A percentile compares a stretch with the other conserved stretches of the same genome.
These are phyloP conservation scores for Leishmania braziliensis DNA, from an alignment of 208 protist genomes.

Conservation along the genomic window DNA sequence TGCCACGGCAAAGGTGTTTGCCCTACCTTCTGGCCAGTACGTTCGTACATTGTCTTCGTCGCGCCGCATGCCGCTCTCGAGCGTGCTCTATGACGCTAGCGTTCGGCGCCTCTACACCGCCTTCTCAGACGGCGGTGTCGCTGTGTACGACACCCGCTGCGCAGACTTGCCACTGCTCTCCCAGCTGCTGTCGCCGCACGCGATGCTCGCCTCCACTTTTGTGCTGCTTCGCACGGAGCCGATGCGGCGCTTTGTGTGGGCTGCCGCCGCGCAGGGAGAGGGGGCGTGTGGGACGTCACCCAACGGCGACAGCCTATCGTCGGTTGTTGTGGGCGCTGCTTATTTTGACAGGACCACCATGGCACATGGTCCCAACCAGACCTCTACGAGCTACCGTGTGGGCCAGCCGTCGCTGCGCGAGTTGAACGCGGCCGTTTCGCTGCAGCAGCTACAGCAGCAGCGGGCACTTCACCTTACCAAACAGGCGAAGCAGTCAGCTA, in stretches of 20 bases:
- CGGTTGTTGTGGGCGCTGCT: slow-evolving; percentile 17
- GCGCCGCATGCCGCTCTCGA: slow-evolving; percentile 48
- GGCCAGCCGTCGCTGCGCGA: slow-evolving; percentile 52
- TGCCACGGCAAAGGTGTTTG: slow-evolving; percentile 65
- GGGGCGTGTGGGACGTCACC: not conserved
- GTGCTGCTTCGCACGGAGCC: slow-evolving; percentile 7
- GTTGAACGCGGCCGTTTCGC: slow-evolving; percentile 33
- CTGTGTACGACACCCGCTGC: slow-evolving; percentile 43
- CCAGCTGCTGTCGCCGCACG: slow-evolving; percentile 33
- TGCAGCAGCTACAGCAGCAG: slow-evolving; percentile 29
- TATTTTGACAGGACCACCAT: slow-evolving; percentile 34
- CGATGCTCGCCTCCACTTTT: slow-evolving; percentile 35
- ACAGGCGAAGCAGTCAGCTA: slow-evolving; percentile 1
- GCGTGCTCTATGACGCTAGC: slow-evolving; percentile 49
- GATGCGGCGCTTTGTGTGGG: slow-evolving; percentile 41
- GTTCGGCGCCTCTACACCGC: slow-evolving; percentile 41
- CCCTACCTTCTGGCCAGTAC: slow-evolving; percentile 58
- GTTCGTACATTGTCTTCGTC: slow-evolving; percentile 37
- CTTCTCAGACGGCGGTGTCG: slow-evolving; percentile 53
- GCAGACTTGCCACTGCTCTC: slow-evolving; percentile 33
- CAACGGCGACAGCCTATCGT: not conserved
- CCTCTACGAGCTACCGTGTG: slow-evolving; percentile 36
- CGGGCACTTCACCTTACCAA: slow-evolving; percentile 5
- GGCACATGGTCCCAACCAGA: slow-evolving; percentile 40
- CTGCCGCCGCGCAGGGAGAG: not conserved